Evolutionary conservation across 768 basidiomycete species (phyloP).

Genomic region (Clitopilus hobsonii): DNA sequence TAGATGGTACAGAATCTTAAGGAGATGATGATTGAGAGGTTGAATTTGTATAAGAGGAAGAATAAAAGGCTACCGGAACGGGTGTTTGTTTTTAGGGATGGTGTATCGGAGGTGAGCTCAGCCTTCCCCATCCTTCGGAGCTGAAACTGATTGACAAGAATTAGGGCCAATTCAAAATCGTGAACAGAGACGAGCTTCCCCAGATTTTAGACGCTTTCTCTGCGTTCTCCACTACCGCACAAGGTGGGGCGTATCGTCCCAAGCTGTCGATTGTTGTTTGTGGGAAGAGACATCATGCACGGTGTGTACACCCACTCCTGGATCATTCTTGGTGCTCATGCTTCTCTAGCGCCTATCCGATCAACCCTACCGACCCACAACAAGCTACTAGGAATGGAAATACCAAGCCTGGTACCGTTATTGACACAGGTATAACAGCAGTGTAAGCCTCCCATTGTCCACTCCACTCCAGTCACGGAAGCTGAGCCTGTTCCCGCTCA

Average conservation of each 20-base stretch:
- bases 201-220: constrained; percentile 58
- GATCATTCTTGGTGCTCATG: background rate
- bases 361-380: constrained; percentile 48
- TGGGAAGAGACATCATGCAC: constrained; percentile 67
- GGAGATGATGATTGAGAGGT: constrained; percentile 68
- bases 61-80: constrained; percentile 60
- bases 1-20: constrained; percentile 70
- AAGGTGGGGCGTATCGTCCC: constrained; percentile 50
- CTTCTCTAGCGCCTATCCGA: constrained; percentile 24
- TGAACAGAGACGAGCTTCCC: constrained; percentile 56
- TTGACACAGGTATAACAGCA: constrained; percentile 73
- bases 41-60: constrained; percentile 50
- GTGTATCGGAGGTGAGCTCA: constrained; percentile 66
- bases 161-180: constrained; percentile 69
- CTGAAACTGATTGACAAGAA: constrained; percentile 1
- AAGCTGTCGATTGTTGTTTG: constrained; percentile 71
- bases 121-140: too few relatives aligned
- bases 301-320: constrained; percentile 25
- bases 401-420: constrained; percentile 73
- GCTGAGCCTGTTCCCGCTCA: constrained; percentile 10
- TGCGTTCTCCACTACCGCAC: constrained; percentile 35
- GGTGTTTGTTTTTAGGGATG: constrained; percentile 73
- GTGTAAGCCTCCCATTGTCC: constrained; percentile 35
- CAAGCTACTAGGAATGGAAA: constrained; percentile 66
- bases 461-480: constrained; percentile 9